A percentile compares a stretch with the other conserved stretches of the same genome.
Conservation (phyloP, 306 rosid genomes). For the Argentina anserina region DNA sequence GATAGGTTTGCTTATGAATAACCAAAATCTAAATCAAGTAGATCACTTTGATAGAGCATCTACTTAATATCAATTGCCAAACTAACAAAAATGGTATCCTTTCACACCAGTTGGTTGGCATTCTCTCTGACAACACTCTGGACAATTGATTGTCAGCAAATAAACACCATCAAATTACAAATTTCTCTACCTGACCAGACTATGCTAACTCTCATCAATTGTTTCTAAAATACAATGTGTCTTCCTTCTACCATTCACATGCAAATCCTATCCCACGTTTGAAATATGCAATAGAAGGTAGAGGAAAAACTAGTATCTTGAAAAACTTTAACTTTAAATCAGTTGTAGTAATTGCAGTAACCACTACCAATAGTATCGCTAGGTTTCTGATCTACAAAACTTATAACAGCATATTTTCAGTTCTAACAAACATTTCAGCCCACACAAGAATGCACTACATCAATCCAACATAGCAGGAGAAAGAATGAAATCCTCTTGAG, state of each 20-base stretch:
- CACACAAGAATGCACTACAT: background rate
- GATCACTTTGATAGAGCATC: background rate
- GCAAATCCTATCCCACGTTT: background rate
- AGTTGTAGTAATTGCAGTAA: background rate
- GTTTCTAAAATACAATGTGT: background rate
- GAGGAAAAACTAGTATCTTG: background rate
- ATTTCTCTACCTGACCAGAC: slow-evolving; percentile 3
- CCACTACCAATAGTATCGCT: background rate
- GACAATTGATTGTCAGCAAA: background rate
- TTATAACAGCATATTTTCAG: background rate
- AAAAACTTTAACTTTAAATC: background rate
- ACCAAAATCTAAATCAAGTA: background rate
- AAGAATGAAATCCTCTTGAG: background rate
- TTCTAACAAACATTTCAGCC: background rate
- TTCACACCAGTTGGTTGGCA: background rate
- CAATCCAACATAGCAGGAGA: background rate
- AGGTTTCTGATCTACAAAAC: background rate
- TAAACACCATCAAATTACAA: background rate
- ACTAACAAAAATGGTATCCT: background rate
- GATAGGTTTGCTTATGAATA: background rate
- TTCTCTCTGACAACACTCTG: background rate
- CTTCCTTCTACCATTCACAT: background rate
- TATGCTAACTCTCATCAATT: background rate
- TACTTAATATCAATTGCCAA: background rate
- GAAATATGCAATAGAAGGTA: background rate